Evolutionary conservation across 495 filamentous ascomycete genomes (phyloP).

Genomic region (Podospora tetraspora): DNA sequence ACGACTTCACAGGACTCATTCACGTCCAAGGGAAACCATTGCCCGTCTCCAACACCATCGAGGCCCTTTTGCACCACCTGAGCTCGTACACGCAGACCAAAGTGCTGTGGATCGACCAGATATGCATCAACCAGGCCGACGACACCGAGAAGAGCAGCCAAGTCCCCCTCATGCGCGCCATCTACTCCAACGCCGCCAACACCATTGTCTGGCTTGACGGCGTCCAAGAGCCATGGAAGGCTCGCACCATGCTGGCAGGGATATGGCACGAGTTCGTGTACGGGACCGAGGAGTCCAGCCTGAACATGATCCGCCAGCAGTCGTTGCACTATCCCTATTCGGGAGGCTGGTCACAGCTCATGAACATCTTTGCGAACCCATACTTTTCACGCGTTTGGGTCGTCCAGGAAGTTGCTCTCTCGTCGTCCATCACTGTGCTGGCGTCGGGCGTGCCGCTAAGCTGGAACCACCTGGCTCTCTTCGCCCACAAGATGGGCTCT

Average conservation of each 20-base stretch:
- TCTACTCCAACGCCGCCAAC: not conserved
- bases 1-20: not conserved
- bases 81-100: not conserved
- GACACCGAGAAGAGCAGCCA: not conserved
- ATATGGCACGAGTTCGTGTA: not conserved
- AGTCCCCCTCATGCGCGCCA: not conserved
- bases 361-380: not conserved
- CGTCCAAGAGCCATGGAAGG: not conserved
- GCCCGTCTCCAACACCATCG: not conserved
- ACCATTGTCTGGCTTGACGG: not conserved
- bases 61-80: not conserved
- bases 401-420: not conserved
- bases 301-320: not conserved
- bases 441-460: not conserved
- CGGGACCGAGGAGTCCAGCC: not conserved
- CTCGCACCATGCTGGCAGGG: not conserved
- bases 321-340: not conserved
- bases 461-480: not conserved
- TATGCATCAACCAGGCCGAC: not conserved
- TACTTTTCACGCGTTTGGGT: not conserved
- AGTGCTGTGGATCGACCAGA: not conserved
- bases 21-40: not conserved
- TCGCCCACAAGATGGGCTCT: not conserved
- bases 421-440: not conserved
- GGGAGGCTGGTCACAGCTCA: not conserved